Percentiles rank a stretch among this genome's conserved stretches.
These are phyloP conservation scores for Cladophialophora yegresii DNA, from an alignment of 2,329 filamentous ascomycete species.

Conservation along the genomic window DNA sequence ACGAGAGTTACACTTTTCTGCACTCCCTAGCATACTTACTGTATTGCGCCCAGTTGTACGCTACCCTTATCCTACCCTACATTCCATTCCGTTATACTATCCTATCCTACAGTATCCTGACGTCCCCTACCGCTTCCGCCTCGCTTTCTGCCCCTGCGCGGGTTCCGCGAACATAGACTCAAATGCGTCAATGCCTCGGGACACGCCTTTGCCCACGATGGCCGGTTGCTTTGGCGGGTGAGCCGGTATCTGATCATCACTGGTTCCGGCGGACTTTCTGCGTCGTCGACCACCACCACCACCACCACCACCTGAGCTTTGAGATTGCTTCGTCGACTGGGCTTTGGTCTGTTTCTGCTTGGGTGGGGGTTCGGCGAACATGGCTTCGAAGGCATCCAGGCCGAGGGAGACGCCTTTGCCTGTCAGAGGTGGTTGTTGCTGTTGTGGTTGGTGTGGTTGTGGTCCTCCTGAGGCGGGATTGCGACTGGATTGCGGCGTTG, in stretches of 20 bases:
- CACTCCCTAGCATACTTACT: no score
- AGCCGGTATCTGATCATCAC: background rate
- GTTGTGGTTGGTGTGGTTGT: background rate
- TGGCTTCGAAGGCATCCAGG: slow-evolving; percentile 29
- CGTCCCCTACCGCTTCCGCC: background rate
- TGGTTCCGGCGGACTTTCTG: background rate
- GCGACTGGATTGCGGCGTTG: background rate
- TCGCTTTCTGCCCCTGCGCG: background rate
- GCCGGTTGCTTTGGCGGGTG: background rate
- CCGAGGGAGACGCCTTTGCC: slow-evolving; percentile 28
- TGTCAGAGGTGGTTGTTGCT: background rate
- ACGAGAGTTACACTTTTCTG: no score
- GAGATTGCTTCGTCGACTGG: slow-evolving; percentile 1
- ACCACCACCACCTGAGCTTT: no score
- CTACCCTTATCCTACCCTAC: no score
- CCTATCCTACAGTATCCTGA: no score
- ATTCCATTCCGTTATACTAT: no score
- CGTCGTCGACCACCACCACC: background rate
- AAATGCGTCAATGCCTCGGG: slow-evolving; percentile 27
- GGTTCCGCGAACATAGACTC: slow-evolving; percentile 22
- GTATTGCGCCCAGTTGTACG: no score
- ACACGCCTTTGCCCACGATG: slow-evolving; percentile 24
- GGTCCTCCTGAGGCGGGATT: background rate
- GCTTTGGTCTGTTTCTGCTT: slow-evolving; percentile 6
- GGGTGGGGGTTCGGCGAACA: slow-evolving; percentile 15